Evolutionary conservation across 179 eudicot species (phyloP).

Genomic region (Amaranthus tricolor): DNA sequence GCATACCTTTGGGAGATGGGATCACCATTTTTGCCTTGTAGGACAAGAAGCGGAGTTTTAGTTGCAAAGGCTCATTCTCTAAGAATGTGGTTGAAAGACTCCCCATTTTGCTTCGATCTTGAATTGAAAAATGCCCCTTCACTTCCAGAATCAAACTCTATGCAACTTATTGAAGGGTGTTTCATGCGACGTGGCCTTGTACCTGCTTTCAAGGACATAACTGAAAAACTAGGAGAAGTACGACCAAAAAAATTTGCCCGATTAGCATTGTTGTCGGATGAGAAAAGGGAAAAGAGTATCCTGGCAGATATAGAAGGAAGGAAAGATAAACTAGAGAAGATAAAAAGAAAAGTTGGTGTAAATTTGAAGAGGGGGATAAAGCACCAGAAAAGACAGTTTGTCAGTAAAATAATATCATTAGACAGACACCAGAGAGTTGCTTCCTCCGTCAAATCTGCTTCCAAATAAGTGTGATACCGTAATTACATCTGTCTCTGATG

Average conservation of each 20-base stretch:
- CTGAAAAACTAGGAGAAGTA: conserved; percentile 67
- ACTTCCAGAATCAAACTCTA: conserved; percentile 72
- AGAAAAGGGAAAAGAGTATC: conserved; percentile 66
- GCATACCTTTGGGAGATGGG: conserved; percentile 99
- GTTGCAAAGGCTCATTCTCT: conserved; percentile 95
- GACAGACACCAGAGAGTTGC: conserved; percentile 11
- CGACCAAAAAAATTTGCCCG: conserved; percentile 86
- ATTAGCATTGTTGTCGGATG: conserved; percentile 77
- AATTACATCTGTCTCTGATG: not conserved
- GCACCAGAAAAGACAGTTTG: conserved; percentile 35
- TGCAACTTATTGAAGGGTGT: conserved; percentile 87
- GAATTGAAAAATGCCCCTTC: conserved; percentile 71
- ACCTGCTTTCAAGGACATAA: conserved; percentile 87
- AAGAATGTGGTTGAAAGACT: conserved; percentile 94
- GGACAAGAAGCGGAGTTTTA: conserved; percentile 73
- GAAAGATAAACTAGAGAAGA: conserved; percentile 62
- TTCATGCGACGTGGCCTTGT: conserved; percentile 84
- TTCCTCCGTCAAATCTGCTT: conserved; percentile 19
- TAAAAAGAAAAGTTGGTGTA: conserved; percentile 35
- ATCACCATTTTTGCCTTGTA: conserved; percentile 93
- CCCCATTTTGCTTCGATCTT: conserved; percentile 90
- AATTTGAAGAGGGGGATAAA: conserved; percentile 25
- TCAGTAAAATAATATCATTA: conserved; percentile 15
- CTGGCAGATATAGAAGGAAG: conserved; percentile 72
- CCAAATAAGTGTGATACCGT: conserved; percentile 3